Evolutionary conservation across 345 rosid genomes (phyloP).

Genomic region (Excoecaria cochinchinensis): DNA sequence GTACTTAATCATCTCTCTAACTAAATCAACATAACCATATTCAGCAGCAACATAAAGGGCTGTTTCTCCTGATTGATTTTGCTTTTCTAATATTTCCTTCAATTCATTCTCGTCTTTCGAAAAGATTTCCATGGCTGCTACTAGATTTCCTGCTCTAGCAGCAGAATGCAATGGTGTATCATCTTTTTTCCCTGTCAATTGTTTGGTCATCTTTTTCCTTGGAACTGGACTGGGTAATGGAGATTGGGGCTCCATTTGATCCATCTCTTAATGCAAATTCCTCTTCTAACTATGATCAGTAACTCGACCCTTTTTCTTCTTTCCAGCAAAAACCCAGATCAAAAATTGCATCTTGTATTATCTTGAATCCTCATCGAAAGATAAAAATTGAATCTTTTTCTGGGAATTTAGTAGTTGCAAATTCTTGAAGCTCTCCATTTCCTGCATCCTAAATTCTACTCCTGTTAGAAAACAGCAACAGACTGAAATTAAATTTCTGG

Average conservation of each 20-base stretch:
- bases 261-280: constrained; percentile 5
- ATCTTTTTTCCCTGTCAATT: constrained; percentile 77
- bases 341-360: constrained; percentile 28
- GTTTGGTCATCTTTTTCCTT: constrained; percentile 79
- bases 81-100: constrained; percentile 55
- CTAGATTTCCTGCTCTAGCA: constrained; percentile 64
- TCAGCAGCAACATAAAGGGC: constrained; percentile 93
- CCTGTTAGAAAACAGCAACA: constrained; percentile 20
- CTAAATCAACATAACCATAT: constrained; percentile 68
- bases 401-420: constrained; percentile 11
- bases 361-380: background rate
- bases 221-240: constrained; percentile 21
- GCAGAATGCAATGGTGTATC: constrained; percentile 81
- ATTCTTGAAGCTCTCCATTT: constrained; percentile 11
- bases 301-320: constrained; percentile 19
- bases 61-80: constrained; percentile 89
- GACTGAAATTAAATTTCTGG: background rate
- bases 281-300: background rate
- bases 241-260: constrained; percentile 31
- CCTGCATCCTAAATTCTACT: constrained; percentile 20
- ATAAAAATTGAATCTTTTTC: background rate
- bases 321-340: constrained; percentile 40
- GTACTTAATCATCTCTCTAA: constrained; percentile 72
- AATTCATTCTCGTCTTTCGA: constrained; percentile 45
- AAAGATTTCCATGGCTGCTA: constrained; percentile 48